Conservation (phyloP, 768 basidiomycete genomes). For the Favolaschia claudopus region DNA sequence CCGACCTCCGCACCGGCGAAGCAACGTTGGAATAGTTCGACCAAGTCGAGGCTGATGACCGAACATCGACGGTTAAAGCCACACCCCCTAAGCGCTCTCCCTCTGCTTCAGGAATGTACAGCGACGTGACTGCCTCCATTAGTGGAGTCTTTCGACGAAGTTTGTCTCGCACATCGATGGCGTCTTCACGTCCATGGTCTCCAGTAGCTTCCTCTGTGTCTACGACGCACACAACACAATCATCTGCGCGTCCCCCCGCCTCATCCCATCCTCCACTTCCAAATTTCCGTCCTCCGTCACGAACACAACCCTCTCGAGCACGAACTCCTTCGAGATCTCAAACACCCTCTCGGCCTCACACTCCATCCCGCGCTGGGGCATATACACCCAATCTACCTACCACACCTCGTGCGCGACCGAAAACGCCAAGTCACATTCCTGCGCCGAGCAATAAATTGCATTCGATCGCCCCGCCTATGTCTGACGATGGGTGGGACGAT, state of each 20-base stretch:
- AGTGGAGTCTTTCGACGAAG: constrained; percentile 67
- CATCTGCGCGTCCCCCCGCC: constrained; percentile 50
- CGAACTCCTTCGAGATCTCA: constrained; percentile 36
- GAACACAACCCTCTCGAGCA: constrained; percentile 24
- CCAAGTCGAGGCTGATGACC: constrained; percentile 69
- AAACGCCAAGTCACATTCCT: constrained; percentile 84
- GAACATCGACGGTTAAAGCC: constrained; percentile 52
- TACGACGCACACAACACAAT: constrained; percentile 72
- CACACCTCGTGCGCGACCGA: constrained; percentile 74
- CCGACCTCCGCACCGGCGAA: constrained; percentile 39
- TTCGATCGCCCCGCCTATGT: constrained; percentile 55
- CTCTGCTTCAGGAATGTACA: constrained; percentile 52
- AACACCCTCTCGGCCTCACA: constrained; percentile 63
- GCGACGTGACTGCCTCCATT: constrained; percentile 46
- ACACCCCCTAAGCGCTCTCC: constrained; percentile 60
- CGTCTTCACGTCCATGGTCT: constrained; percentile 83
- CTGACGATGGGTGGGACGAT: constrained; percentile 51
- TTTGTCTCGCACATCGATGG: constrained; percentile 75
- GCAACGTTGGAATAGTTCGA: constrained; percentile 84
- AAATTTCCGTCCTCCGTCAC: constrained; percentile 47
- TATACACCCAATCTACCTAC: constrained; percentile 44
- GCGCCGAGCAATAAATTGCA: constrained; percentile 60
- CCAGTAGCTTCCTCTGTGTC: constrained; percentile 76
- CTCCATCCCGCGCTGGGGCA: constrained; percentile 57
- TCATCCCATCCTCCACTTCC: constrained; percentile 50